Evolutionary conservation across 345 rosid genomes (phyloP).

Genomic region (Eucalyptus grandis): DNA sequence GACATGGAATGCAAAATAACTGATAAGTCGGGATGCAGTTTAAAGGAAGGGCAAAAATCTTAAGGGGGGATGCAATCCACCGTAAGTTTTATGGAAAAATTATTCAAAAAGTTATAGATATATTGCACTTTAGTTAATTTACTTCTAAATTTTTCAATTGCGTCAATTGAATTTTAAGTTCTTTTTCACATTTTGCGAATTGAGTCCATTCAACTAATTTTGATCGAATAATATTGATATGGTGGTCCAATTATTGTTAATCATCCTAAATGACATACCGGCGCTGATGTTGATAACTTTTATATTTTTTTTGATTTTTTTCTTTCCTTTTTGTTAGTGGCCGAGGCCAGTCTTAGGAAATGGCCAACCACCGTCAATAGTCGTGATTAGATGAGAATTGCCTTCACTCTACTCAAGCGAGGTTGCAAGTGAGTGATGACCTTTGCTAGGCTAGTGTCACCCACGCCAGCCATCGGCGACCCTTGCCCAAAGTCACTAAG

Average conservation of each 20-base stretch:
- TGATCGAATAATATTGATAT: no score
- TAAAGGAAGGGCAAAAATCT: not conserved
- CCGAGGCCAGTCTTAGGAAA: not conserved
- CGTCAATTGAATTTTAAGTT: not conserved
- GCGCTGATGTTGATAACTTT: no score
- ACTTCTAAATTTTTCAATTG: no score
- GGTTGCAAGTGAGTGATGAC: not conserved
- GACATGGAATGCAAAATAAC: not conserved
- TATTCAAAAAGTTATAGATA: no score
- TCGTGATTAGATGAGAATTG: not conserved
- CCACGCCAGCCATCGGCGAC: accelerated
- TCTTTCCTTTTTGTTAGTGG: not conserved
- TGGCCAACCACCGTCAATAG: accelerated
- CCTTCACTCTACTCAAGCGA: no score
- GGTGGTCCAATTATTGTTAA: not conserved
- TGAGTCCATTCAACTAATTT: no score
- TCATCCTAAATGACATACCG: no score
- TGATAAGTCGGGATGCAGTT: not conserved
- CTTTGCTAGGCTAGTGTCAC: not conserved
- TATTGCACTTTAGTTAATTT: no score
- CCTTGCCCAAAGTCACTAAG: not conserved
- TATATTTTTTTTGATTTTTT: no score
- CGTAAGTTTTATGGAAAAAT: not conserved
- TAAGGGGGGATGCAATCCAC: not conserved
- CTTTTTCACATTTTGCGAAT: no score